Evolutionary conservation across 257 asterid genomes (phyloP), one percentile per base, ranked within the genome.

Genomic region (Penstemon davidsonii): DNA sequence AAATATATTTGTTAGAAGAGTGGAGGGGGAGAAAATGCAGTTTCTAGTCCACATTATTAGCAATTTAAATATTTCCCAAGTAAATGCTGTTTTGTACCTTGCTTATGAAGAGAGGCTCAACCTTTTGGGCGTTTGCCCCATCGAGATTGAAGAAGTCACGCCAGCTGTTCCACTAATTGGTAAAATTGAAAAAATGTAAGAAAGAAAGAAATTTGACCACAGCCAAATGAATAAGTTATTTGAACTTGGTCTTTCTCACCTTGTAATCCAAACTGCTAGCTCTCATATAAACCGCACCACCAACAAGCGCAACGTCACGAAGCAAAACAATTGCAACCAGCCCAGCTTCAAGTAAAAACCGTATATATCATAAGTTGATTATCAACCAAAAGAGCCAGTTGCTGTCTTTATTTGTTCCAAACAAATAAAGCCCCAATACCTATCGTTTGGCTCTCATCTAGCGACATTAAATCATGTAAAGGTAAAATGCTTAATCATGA

Each of bases 31-130:
- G 5, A 66, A 44, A 36, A 19, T 0, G n/a, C 37, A 36, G 44
- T n/a, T 55, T 40, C 56, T 40, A 55, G 50, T 42, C 62, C 7
- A 49, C 3, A 8, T 13, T 59, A 9, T 13, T 60, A 64, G 74
- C 65, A 60, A 55, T 53, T 41, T 37, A n/a, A 52, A n/a, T 49
- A 13, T 51, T 70, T 55, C 64, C 33, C 45, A 41, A 44, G 9
- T 56, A 19, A 39, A 50, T 7, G 12, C 60, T 59, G 18, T 12
- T 59, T 42, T 46, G 71, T 89, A 92, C 98, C 97, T 92, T 92
- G 90, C 97, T 90, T 72, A 90, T 76, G 33, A 87, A 58, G 57
- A 94, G 95, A 64, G 99, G 99, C 78, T 88, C 86, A 55, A 94
- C 89, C 79, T 87, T 91, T 75, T 79, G 82, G 11, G 86, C 83